phyloP scores from a whole-genome alignment of 2,329 filamentous ascomycete species.

The Cercospora sesami region DNA sequence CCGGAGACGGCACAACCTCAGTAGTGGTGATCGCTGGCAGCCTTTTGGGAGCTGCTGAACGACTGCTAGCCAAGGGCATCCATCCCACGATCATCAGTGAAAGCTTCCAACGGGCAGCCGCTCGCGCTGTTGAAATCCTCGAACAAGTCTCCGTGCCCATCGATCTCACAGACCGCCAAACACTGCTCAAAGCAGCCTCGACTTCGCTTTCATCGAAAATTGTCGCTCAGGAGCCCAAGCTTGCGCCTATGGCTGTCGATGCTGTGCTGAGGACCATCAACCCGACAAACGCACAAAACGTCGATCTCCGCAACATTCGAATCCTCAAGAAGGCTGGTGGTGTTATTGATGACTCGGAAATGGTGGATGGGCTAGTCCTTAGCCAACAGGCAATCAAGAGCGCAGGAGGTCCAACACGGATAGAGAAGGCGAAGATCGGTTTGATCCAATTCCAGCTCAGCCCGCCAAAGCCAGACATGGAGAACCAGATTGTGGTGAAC shows the following conservation, averaged over 20 bases:
- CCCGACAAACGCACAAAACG: constrained; percentile 90
- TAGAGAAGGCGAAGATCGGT: constrained; percentile 96
- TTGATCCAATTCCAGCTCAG: constrained; percentile 98
- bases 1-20: constrained; percentile 95
- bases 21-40: constrained; percentile 97
- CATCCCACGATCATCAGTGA: constrained; percentile 98
- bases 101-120: constrained; percentile 91
- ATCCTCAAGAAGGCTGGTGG: constrained; percentile 97
- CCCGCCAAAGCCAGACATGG: constrained; percentile 99
- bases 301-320: constrained; percentile 92
- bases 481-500: constrained; percentile 98
- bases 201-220: constrained; percentile 98
- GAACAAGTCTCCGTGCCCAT: constrained; percentile 96
- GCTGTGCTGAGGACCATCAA: constrained; percentile 95
- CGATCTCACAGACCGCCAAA: constrained; percentile 79
- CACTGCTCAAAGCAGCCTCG: constrained; percentile 92
- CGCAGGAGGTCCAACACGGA: constrained; percentile 82
- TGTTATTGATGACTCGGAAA: constrained; percentile 97
- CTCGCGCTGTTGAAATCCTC: constrained; percentile 82
- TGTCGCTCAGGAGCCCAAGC: constrained; percentile 92
- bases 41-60: constrained; percentile 88
- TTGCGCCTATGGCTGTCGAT: constrained; percentile 98
- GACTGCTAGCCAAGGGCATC: constrained; percentile 84
- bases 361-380: constrained; percentile 90
- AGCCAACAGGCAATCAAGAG: constrained; percentile 93